Conservation (phyloP, 305 asterid species). For the Solanum hybrid region DNA sequence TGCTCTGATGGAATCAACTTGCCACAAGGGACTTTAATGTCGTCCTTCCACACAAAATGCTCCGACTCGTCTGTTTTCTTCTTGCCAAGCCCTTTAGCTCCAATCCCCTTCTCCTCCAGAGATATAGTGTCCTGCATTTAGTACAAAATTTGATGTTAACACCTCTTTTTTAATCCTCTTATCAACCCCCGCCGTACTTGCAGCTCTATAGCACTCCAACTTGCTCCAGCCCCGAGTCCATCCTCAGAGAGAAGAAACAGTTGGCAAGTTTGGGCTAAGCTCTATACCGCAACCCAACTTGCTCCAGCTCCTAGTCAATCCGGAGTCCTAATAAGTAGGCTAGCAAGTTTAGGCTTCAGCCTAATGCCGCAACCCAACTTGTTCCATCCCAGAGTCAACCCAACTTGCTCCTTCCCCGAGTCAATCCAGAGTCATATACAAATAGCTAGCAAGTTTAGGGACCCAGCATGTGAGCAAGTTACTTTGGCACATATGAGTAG, state of each 20-base stretch:
- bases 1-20: conserved; percentile 41
- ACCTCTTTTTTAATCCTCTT: neutral
- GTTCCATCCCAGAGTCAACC: too few relatives aligned
- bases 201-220: neutral
- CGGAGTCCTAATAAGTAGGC: neutral
- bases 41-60: conserved; percentile 70
- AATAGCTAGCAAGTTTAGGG: neutral
- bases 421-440: too few relatives aligned
- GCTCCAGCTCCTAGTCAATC: neutral
- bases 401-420: too few relatives aligned
- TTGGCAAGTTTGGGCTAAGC: neutral
- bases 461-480: neutral
- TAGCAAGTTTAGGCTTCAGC: too few relatives aligned
- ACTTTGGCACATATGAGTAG: neutral
- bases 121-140: conserved; percentile 28
- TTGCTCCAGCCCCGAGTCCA: neutral
- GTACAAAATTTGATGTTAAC: neutral
- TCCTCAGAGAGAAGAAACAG: neutral
- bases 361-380: too few relatives aligned
- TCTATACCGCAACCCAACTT: neutral
- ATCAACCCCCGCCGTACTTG: neutral
- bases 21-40: conserved; percentile 81
- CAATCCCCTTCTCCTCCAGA: conserved; percentile 51
- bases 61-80: conserved; percentile 70
- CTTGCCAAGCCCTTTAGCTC: conserved; percentile 56